Percentiles rank a stretch among this genome's conserved stretches.
Evolutionary conservation across 2,329 filamentous ascomycete genomes (phyloP).

Genomic region (Penicillium brevicompactum): DNA sequence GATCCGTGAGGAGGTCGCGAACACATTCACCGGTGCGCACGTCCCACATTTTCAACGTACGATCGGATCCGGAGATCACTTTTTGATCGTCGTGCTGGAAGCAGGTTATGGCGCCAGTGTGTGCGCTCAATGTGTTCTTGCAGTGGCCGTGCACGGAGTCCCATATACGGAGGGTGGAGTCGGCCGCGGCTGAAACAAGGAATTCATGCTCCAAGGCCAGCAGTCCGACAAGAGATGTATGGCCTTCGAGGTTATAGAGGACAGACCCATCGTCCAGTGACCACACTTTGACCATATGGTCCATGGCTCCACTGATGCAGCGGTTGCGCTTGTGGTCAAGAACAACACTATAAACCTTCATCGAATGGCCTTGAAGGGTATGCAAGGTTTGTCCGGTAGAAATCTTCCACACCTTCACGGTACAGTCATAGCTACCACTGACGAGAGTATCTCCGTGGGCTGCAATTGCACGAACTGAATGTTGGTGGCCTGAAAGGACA

Average conservation of each 20-base stretch:
- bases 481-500: conserved; percentile 79
- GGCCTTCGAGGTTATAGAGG: conserved; percentile 87
- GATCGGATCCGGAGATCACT: conserved; percentile 93
- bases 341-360: conserved; percentile 97
- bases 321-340: conserved; percentile 87
- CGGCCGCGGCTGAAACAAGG: conserved; percentile 90
- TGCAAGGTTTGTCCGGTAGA: conserved; percentile 89
- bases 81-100: conserved; percentile 98
- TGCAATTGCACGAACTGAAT: conserved; percentile 94
- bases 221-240: conserved; percentile 87
- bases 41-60: conserved; percentile 98
- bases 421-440: conserved; percentile 94
- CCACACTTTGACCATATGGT: conserved; percentile 97
- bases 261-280: conserved; percentile 83
- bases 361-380: conserved; percentile 79
- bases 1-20: conserved; percentile 86
- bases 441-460: conserved; percentile 95
- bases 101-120: conserved; percentile 96
- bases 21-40: conserved; percentile 89
- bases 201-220: conserved; percentile 86
- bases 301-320: conserved; percentile 98
- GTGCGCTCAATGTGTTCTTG: conserved; percentile 84
- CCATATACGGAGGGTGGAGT: conserved; percentile 95
- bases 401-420: conserved; percentile 94
- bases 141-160: conserved; percentile 91